A percentile compares a stretch with the other conserved stretches of the same genome.
These are phyloP conservation scores for Russula virescens DNA, from an alignment of 768 basidiomycete species.

Conservation along the genomic window DNA sequence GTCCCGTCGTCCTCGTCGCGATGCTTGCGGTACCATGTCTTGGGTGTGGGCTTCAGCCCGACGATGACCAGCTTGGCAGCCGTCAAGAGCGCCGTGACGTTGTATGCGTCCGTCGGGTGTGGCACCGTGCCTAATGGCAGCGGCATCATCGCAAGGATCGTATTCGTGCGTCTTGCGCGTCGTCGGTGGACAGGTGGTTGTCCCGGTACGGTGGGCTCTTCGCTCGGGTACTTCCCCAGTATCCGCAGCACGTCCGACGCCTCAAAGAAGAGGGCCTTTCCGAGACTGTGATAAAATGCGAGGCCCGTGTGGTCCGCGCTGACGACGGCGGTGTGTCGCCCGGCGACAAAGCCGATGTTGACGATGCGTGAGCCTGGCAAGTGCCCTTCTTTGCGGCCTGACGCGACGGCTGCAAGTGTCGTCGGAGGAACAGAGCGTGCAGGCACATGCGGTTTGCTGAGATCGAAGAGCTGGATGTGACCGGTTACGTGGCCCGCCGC, in stretches of 20 bases:
- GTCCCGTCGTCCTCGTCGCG: slow-evolving; percentile 47
- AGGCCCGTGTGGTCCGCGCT: slow-evolving; percentile 87
- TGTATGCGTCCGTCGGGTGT: slow-evolving; percentile 74
- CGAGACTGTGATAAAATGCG: slow-evolving; percentile 91
- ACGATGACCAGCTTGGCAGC: slow-evolving; percentile 89
- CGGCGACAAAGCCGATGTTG: slow-evolving; percentile 81
- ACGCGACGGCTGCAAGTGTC: slow-evolving; percentile 56
- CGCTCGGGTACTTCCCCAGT: slow-evolving; percentile 81
- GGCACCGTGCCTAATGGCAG: slow-evolving; percentile 71
- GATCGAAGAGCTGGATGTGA: slow-evolving; percentile 79
- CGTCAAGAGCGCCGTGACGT: slow-evolving; percentile 81
- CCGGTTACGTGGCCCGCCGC: slow-evolving; percentile 85
- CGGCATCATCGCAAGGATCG: slow-evolving; percentile 72
- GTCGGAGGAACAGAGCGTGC: slow-evolving; percentile 69
- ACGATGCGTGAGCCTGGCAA: slow-evolving; percentile 72
- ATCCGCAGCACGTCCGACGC: slow-evolving; percentile 92
- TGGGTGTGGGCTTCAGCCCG: slow-evolving; percentile 83
- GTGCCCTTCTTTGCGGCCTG: slow-evolving; percentile 83
- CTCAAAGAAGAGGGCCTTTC: slow-evolving; percentile 91
- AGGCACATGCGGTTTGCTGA: slow-evolving; percentile 62
- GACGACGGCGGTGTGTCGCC: slow-evolving; percentile 87
- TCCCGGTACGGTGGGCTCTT: slow-evolving; percentile 28
- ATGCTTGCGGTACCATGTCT: slow-evolving; percentile 83
- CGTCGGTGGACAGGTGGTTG: slow-evolving; percentile 38
- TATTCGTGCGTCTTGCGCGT: slow-evolving; percentile 46